A percentile compares a stretch with the other conserved stretches of the same genome.
Conservation (phyloP, 306 rosid genomes). For the Corylus americana region DNA sequence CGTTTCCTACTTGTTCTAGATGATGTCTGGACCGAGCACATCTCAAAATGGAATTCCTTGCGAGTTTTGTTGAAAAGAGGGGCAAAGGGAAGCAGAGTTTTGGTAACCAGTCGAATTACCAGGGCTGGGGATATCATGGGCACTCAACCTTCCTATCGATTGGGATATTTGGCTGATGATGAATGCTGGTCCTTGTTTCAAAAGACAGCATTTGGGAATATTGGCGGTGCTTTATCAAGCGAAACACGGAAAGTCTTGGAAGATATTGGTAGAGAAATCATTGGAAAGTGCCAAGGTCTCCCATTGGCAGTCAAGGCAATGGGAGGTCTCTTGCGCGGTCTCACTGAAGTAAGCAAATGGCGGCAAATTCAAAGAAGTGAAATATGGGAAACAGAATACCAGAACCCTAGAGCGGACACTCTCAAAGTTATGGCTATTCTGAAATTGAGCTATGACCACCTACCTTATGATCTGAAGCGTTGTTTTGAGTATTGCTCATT, state of each 20-base stretch:
- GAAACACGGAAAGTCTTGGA: too few relatives aligned
- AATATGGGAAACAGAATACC: too few relatives aligned
- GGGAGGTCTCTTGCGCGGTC: too few relatives aligned
- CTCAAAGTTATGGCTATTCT: neutral
- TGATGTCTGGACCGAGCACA: conserved; percentile 25
- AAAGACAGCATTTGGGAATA: neutral
- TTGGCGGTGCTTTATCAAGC: too few relatives aligned
- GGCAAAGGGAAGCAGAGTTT: neutral
- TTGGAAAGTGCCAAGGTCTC: too few relatives aligned
- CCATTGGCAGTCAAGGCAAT: too few relatives aligned
- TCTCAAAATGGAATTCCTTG: conserved; percentile 14
- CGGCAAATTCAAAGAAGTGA: too few relatives aligned
- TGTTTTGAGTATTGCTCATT: neutral
- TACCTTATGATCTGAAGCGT: neutral
- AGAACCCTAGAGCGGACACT: too few relatives aligned
- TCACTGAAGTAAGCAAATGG: too few relatives aligned
- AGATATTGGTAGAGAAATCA: too few relatives aligned
- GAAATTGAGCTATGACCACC: neutral
- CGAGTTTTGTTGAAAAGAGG: neutral
- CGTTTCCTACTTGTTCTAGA: conserved; percentile 27
- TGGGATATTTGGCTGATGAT: conserved; percentile 15
- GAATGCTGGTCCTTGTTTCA: conserved; percentile 24
- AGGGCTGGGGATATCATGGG: neutral
- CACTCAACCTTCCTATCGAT: neutral
- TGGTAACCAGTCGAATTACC: neutral